Conservation (phyloP, 768 basidiomycete genomes). For the Tremella fuciformis region DNA sequence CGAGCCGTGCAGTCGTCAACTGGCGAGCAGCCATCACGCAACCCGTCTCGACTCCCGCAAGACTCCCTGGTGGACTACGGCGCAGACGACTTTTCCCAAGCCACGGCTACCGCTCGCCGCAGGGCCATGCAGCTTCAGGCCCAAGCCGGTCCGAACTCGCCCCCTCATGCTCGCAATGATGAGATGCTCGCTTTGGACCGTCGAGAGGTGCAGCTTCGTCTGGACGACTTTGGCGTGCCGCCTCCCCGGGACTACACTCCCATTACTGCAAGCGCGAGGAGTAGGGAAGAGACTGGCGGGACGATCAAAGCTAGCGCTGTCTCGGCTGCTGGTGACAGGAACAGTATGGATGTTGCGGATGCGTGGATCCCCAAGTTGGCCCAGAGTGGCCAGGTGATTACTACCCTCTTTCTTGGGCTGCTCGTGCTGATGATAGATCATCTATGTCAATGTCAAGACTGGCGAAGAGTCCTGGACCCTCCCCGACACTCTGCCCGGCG, state of each 20-base stretch:
- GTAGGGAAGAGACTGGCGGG: conserved; percentile 29
- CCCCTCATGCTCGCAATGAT: no score
- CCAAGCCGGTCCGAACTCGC: background rate
- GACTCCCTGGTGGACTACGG: background rate
- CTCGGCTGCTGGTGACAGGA: no score
- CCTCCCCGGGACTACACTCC: no score
- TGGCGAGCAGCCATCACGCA: no score
- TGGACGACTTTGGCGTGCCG: no score
- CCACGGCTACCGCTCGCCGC: background rate
- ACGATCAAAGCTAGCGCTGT: conserved; percentile 15
- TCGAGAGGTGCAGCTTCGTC: no score
- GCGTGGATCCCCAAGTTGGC: conserved; percentile 91
- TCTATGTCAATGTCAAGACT: conserved; percentile 77
- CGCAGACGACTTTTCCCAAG: conserved; percentile 4
- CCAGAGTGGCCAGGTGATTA: conserved; percentile 69
- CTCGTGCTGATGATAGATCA: conserved; percentile 62
- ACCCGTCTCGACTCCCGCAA: no score
- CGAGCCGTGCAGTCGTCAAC: no score
- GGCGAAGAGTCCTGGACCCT: conserved; percentile 68
- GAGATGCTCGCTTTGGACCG: no score
- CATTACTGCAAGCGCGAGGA: conserved; percentile 5
- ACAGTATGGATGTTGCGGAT: conserved; percentile 44
- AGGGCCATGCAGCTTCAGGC: background rate
- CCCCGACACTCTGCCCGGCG: conserved; percentile 54
- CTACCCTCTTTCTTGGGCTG: no score